phyloP scores from a whole-genome alignment of 2,329 filamentous ascomycete genomes.

The Fusarium metavorans region DNA sequence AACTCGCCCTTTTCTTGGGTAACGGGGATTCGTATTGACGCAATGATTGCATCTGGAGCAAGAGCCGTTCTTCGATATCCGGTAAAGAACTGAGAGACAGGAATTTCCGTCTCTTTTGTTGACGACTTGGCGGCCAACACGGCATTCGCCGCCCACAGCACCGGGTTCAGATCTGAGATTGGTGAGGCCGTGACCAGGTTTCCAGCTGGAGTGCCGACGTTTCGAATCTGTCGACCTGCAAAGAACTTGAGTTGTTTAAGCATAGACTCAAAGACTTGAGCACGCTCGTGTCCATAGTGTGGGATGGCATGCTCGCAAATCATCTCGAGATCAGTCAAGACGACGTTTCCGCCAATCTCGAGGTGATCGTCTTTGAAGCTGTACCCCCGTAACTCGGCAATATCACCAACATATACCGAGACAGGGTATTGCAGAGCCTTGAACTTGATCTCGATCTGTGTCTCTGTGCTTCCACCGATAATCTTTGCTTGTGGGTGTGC shows the following conservation, averaged over 20 bases:
- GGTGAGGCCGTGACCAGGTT: conserved; percentile 95
- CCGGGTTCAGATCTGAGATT: conserved; percentile 95
- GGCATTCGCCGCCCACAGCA: conserved; percentile 88
- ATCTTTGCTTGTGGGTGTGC: conserved; percentile 89
- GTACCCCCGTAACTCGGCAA: conserved; percentile 87
- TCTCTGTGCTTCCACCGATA: conserved; percentile 96
- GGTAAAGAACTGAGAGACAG: conserved; percentile 92
- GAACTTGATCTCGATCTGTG: conserved; percentile 98
- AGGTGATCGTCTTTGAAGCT: conserved; percentile 82
- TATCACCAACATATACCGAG: conserved; percentile 94
- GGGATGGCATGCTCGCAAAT: conserved; percentile 84
- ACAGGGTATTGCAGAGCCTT: conserved; percentile 91
- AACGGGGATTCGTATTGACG: conserved; percentile 86
- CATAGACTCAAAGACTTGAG: conserved; percentile 90
- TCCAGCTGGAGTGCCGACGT: conserved; percentile 96
- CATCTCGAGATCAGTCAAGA: conserved; percentile 88
- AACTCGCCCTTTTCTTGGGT: conserved; percentile 82
- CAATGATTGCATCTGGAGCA: conserved; percentile 83
- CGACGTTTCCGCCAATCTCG: conserved; percentile 94
- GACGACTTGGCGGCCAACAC: conserved; percentile 84
- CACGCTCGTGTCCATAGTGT: conserved; percentile 77
- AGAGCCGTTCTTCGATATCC: conserved; percentile 90
- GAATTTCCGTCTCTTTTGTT: conserved; percentile 81
- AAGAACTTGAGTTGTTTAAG: conserved; percentile 96
- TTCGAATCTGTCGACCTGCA: conserved; percentile 93